Percentiles rank a stretch among this genome's conserved stretches.
Conservation (phyloP, 2,329 filamentous ascomycete genomes). For the Thielaviopsis populi region DNA sequence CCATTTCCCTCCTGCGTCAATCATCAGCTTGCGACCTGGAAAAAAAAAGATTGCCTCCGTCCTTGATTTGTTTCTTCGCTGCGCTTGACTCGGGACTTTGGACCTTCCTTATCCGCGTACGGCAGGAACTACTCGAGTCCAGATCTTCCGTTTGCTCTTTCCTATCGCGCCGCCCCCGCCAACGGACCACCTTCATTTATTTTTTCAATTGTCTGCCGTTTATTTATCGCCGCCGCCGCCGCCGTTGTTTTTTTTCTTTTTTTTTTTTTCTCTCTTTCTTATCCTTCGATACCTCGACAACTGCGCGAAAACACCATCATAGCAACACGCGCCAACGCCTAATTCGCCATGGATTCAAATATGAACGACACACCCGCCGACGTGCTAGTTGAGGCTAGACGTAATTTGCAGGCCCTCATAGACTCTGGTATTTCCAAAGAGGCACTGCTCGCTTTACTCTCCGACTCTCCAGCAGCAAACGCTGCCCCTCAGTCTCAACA, state of each 20-base stretch:
- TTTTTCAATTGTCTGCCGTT: too few species aligned
- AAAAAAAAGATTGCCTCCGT: neutral
- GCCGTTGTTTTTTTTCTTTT: neutral
- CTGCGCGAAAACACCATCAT: neutral
- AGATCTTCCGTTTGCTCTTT: neutral
- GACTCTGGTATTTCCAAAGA: constrained; percentile 32
- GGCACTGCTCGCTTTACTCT: constrained; percentile 22
- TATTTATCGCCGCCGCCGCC: neutral
- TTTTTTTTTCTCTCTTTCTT: neutral
- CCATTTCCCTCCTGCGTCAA: neutral
- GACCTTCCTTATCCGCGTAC: neutral
- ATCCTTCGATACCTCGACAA: neutral
- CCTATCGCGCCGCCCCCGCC: neutral
- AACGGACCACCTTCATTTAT: neutral
- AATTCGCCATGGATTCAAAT: constrained; percentile 9
- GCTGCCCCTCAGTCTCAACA: constrained; percentile 11
- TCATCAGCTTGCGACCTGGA: neutral
- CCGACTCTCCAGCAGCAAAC: constrained; percentile 14
- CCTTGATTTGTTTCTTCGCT: neutral
- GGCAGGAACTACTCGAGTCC: neutral
- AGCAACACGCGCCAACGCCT: neutral
- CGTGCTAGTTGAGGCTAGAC: constrained; percentile 31
- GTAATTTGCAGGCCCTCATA: constrained; percentile 32
- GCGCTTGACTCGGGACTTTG: neutral
- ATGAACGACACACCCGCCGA: constrained; percentile 27